Evolutionary conservation across 148 eudicot genomes (phyloP).

Genomic region (Vaccinium myrtillus): DNA sequence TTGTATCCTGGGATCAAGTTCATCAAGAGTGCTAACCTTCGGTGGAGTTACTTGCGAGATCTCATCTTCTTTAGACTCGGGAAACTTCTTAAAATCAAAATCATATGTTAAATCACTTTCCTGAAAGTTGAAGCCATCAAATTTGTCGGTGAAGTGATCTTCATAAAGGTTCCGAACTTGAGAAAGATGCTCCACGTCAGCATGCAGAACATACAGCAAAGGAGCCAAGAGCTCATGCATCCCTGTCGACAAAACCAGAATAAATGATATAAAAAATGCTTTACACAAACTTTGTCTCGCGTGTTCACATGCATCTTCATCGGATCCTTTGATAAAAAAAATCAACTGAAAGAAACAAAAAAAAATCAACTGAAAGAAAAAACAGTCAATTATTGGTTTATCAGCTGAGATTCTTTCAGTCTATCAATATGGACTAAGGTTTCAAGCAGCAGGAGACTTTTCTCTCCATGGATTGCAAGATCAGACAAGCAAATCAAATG

Average conservation of each 20-base stretch:
- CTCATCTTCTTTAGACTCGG: constrained; percentile 45
- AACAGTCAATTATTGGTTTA: neutral
- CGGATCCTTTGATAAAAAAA: neutral
- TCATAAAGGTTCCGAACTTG: constrained; percentile 66
- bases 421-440: constrained; percentile 1
- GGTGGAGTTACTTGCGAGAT: constrained; percentile 31
- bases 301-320: neutral
- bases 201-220: constrained; percentile 76
- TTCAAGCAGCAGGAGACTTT: neutral
- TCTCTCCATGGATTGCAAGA: neutral
- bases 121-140: constrained; percentile 68
- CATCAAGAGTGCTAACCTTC: constrained; percentile 44
- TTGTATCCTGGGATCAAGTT: constrained; percentile 71
- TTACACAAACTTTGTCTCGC: neutral
- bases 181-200: constrained; percentile 70
- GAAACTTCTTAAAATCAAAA: constrained; percentile 62
- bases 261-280: neutral
- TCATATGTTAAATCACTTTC: constrained; percentile 58
- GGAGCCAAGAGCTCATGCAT: constrained; percentile 99
- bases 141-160: constrained; percentile 88
- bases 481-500: neutral
- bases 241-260: constrained; percentile 44
- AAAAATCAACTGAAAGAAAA: neutral
- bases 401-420: neutral
- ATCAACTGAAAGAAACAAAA: too few species aligned